Conservation (phyloP, 2,329 filamentous ascomycete species). For the Fusarium sp. region DNA sequence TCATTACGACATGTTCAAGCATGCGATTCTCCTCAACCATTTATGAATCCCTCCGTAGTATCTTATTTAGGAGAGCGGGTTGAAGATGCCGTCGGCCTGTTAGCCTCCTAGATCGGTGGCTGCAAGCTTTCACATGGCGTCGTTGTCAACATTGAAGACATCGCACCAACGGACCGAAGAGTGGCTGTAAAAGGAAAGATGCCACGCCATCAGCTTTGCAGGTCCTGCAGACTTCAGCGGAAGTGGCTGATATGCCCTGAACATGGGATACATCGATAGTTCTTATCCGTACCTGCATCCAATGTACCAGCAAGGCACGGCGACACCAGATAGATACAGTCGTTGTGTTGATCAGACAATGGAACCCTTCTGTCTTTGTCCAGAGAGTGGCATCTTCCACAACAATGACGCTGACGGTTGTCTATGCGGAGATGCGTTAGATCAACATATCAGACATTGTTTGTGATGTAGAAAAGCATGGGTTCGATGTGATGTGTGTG, state of each 20-base stretch:
- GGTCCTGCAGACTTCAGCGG: slow-evolving; percentile 6
- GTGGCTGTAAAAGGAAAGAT: slow-evolving; percentile 17
- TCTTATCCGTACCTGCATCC: slow-evolving; percentile 8
- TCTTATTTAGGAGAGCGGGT: not conserved
- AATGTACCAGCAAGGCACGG: slow-evolving; percentile 7
- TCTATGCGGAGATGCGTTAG: slow-evolving; percentile 1
- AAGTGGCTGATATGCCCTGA: slow-evolving; percentile 13
- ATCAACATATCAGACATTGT: not conserved
- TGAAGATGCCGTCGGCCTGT: not conserved
- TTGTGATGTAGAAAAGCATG: slow-evolving; percentile 12
- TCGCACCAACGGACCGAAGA: slow-evolving; percentile 13
- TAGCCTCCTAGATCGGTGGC: not conserved
- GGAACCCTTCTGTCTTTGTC: not conserved
- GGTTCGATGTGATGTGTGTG: slow-evolving; percentile 18
- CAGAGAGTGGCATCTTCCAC: not conserved
- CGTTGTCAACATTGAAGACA: not conserved
- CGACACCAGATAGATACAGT: not conserved
- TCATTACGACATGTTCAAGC: not conserved
- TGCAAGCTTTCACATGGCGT: slow-evolving; percentile 1
- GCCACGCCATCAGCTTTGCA: slow-evolving; percentile 19
- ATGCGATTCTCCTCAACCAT: not conserved
- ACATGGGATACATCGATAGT: not conserved
- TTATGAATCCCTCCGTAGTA: not conserved
- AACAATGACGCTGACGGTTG: not conserved
- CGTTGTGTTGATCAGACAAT: not conserved